Base-by-base conservation (phyloP, 305 asterid species). In the Solanum chacoense region DNA sequence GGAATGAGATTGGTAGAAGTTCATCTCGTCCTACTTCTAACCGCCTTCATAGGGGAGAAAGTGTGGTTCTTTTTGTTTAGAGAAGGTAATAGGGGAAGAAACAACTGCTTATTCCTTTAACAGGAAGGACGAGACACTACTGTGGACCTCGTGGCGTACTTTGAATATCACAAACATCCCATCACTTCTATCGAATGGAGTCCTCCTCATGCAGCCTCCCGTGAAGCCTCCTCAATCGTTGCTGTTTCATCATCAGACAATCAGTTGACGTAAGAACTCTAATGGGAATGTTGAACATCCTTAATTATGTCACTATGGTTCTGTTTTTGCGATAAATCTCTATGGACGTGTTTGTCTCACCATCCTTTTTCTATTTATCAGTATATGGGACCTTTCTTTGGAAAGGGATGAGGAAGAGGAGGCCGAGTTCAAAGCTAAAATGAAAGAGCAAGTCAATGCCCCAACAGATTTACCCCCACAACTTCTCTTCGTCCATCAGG, bases 341-440 rank as follows among this genome's bases (percentile, higher is more conserved):
- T 65, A 11, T 78, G 63, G 45, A 20, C 24, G 6, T 85, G 50
- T 63, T 10, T n/a, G 0, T 67, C 42, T 72, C 20, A 71, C 67
- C 29, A 32, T 29, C 50, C 75, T 7, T 87, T 8, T 31, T 67
- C 26, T 11, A 50, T 50, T 31, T 87, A 71, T 45, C 89, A 97
- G 99, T 73, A 89, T 97, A 90, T 97, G 99, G 99, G 99, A 96
- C 89, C 96, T 97, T 80, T 94, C 98, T 37, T 91, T 96, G 22
- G 99, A 97, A 91, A 94, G 98, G 87, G 99, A 97, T 11, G 98
- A 95, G 88, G 99, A 96, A 92, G 99, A 96, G 91, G 99, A 97
- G 89, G 95, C 94, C 0, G 99, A 97, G 88, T 97, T 97, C 94
- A 94, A 91, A 90, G 93, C 97, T 2, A 89, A 90, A 92, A 94